Percentiles rank a stretch among this genome's conserved stretches.
These are phyloP conservation scores for Capsicum rhomboideum DNA, from an alignment of 257 asterid genomes.

Conservation along the genomic window DNA sequence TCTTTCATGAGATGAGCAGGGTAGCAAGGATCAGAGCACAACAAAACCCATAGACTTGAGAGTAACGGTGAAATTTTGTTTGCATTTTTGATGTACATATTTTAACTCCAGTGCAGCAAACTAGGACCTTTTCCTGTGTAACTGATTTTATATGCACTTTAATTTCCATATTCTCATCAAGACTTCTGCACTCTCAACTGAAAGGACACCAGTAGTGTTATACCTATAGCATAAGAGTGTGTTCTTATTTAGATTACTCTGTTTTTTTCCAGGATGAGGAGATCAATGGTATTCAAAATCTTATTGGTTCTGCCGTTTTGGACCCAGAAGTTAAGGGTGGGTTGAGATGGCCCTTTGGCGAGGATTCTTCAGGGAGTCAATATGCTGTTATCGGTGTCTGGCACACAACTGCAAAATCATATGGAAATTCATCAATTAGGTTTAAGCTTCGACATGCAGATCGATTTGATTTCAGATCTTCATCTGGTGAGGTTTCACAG, in stretches of 20 bases:
- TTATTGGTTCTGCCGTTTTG: constrained; percentile 31
- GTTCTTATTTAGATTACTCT: background rate
- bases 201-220: background rate
- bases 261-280: constrained; percentile 34
- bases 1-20: background rate
- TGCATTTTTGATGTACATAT: background rate
- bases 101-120: background rate
- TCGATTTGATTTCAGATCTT: constrained; percentile 39
- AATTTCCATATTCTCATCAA: background rate
- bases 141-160: background rate
- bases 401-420: constrained; percentile 31
- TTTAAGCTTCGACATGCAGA: constrained; percentile 37
- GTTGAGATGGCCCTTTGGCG: constrained; percentile 40
- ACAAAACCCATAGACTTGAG: background rate
- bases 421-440: constrained; percentile 26
- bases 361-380: constrained; percentile 29
- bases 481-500: constrained; percentile 36
- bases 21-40: background rate
- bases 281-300: constrained; percentile 16
- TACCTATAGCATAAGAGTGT: background rate
- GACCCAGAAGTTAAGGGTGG: constrained; percentile 45
- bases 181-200: background rate
- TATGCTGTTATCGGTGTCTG: constrained; percentile 29
- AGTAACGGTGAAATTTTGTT: background rate
- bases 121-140: background rate